Evolutionary conservation across 2,329 filamentous ascomycete genomes (phyloP), one percentile per base, ranked within the genome.

Genomic region (Aspergillus sp.): DNA sequence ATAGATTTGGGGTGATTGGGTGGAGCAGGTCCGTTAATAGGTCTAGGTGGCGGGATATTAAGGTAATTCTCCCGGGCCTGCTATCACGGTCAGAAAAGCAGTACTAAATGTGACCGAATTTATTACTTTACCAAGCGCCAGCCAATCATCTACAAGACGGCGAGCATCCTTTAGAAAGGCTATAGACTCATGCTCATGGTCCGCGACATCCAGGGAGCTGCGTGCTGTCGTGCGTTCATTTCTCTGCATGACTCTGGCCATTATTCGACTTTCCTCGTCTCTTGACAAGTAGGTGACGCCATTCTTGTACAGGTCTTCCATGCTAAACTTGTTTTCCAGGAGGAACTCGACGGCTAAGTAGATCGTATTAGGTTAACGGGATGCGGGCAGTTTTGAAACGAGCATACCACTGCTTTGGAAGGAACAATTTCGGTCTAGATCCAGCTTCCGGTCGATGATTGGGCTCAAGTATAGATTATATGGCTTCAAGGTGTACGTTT

Each of bases 401-500:
- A 17, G 67, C 73, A 66, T 75, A 81, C 80, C 76, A 57, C 83
- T 81, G 63, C 82, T 86, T 65, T 85, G 84, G 61, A 84, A 84
- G 12, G 80, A 79, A 69, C 88, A 85, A 55, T 82, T 81, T n/a
- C 88, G 81, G 63, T 88, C 84, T 45, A 89, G 70, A 15, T 84
- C 83, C 25, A 89, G 70, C 15, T 79, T 80, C 57, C 79, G 74
- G 55, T 84, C 80, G 17, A 78, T 70, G 10, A 87, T 69, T 1
- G 88, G 87, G 63, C 79, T 86, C 55, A 90, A 70, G 65, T 84
- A 80, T 73, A 90, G 81, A 72, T 90, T 90, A 77, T 87, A 90
- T 2, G 88, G 86, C 23, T 83, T 82, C 36, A 87, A 76, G 5
- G 82, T 77, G 68, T 90, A 90, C 45, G 74, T 69, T 59, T 76